Percentiles rank a stretch among this genome's conserved stretches.
These are phyloP conservation scores for Cutaneotrichosporon daszewskae DNA, from an alignment of 1,284 basidiomycete species.

Conservation along the genomic window DNA sequence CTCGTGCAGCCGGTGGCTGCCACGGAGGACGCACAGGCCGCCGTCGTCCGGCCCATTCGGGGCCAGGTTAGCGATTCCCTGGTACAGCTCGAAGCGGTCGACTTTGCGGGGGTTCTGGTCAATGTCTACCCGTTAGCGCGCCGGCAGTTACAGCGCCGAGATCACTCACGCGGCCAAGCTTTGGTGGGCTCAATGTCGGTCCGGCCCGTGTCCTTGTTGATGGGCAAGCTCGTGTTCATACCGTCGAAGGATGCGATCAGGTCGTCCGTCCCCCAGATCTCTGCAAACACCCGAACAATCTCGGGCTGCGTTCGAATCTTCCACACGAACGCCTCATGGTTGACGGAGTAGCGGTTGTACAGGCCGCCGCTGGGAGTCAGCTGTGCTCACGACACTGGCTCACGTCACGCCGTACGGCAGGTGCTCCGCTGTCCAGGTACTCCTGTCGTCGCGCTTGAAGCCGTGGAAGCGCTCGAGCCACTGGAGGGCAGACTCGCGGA, in stretches of 20 bases:
- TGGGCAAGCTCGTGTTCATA: slow-evolving; percentile 21
- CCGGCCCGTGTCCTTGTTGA: slow-evolving; percentile 6
- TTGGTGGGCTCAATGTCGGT: slow-evolving; percentile 16
- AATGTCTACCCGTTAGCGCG: slow-evolving; percentile 13
- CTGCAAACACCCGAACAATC: slow-evolving; percentile 32
- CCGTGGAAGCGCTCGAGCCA: slow-evolving; percentile 31
- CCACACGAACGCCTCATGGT: slow-evolving; percentile 42
- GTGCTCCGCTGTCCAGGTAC: slow-evolving; percentile 30
- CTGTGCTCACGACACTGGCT: not conserved
- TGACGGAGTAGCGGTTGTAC: slow-evolving; percentile 30
- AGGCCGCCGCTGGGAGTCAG: slow-evolving; percentile 20
- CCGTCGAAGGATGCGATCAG: slow-evolving; percentile 39
- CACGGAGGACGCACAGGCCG: slow-evolving; percentile 26
- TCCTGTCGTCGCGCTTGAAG: slow-evolving; percentile 37
- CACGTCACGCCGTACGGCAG: slow-evolving; percentile 30
- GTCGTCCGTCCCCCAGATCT: slow-evolving; percentile 42
- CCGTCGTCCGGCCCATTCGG: slow-evolving; percentile 26
- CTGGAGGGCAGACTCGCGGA: slow-evolving; percentile 15
- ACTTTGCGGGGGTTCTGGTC: slow-evolving; percentile 24
- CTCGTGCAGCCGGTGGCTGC: slow-evolving; percentile 18
- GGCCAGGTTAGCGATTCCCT: slow-evolving; percentile 26
- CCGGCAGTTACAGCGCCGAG: not conserved
- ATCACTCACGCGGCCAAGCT: slow-evolving; percentile 23
- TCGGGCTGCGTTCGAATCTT: slow-evolving; percentile 30
- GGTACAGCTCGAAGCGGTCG: slow-evolving; percentile 21